Base-by-base conservation (phyloP, 768 basidiomycete species). In the Lyophyllum atratum region DNA sequence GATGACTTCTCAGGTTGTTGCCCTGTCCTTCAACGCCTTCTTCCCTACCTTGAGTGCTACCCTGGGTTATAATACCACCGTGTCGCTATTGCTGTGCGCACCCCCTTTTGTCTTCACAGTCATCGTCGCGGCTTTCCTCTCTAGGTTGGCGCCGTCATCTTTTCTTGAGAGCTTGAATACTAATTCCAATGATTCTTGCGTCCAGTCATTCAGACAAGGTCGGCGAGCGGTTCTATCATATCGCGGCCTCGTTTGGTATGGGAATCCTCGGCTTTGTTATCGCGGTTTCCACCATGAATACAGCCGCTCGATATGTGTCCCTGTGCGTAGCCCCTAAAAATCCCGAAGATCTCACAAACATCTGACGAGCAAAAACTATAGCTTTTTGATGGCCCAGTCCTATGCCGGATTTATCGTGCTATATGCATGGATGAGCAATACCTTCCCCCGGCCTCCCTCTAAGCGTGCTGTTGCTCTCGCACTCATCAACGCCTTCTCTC, bases 391-490 rank as follows among this genome's bases (percentile, higher is more conserved):
- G 84, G 86, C 89, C 4, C 85, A 87, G 62, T 84, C 84, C 0
- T 90, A 89, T 63, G 77, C 86, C 0, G 90, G 83, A 4, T 90
- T 88, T 70, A 82, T 92, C 59, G 79, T 81, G 53, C 86, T 89
- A 55, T 66, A 80, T 44, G 77, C 81, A 0, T 84, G 82, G 82
- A 74, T 77, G 10, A 80, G 78, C 55, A 75, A 76, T 26, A 75
- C 80, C n/a, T 74, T 83, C 17, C 68, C 77, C 6, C 68, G 84
- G n/a, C 86, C 93, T 24, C 80, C 92, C 4, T 85, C 87, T n/a
- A 95, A 95, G 72, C 86, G 93, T 4, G 90, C 93, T 2, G 88
- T 94, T n/a, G 88, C 88, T 12, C 77, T 96, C 47, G 93, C 92
- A 1, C 72, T 91, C 58, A 83, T 94, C 64, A 93, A 95, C 69